Evolutionary conservation across 352 stramenopile genomes (phyloP).

Genomic region (Globisporangium nagaii): DNA sequence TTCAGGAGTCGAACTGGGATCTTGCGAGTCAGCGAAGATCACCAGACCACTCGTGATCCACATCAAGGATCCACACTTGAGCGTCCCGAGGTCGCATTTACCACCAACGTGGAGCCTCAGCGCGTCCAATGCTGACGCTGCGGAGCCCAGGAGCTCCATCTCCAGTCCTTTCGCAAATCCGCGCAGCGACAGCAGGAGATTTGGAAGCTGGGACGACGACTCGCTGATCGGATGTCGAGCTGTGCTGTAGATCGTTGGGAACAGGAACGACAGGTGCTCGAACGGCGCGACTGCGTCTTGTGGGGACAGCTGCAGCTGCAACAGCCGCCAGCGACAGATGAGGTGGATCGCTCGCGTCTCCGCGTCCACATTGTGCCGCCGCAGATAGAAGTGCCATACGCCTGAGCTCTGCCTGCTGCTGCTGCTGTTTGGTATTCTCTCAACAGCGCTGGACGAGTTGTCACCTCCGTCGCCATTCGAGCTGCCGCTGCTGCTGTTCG

Average conservation of each 20-base stretch:
- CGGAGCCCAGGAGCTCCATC: slow-evolving; percentile 10
- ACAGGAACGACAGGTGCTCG: slow-evolving; percentile 38
- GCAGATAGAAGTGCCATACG: slow-evolving; percentile 38
- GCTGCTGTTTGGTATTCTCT: neutral
- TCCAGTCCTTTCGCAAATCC: slow-evolving; percentile 20
- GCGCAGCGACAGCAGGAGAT: slow-evolving; percentile 3
- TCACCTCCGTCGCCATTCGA: no score
- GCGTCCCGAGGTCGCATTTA: neutral
- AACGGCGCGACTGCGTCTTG: slow-evolving; percentile 48
- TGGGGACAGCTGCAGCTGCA: slow-evolving; percentile 40
- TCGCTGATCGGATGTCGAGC: no score
- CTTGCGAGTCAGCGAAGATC: slow-evolving; percentile 7
- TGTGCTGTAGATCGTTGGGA: slow-evolving; percentile 18
- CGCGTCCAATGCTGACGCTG: neutral
- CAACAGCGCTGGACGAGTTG: no score
- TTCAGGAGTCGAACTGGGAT: neutral
- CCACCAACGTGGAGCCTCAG: neutral
- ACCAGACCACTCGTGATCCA: slow-evolving; percentile 22
- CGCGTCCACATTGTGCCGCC: slow-evolving; percentile 21
- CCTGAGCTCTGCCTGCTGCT: neutral
- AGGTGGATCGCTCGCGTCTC: slow-evolving; percentile 42
- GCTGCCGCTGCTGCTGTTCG: neutral
- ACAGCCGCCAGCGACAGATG: slow-evolving; percentile 55
- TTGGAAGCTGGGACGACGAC: neutral
- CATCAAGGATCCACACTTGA: neutral